Evolutionary conservation across 2,329 filamentous ascomycete species (phyloP).

Genomic region (Davidsoniella virescens): DNA sequence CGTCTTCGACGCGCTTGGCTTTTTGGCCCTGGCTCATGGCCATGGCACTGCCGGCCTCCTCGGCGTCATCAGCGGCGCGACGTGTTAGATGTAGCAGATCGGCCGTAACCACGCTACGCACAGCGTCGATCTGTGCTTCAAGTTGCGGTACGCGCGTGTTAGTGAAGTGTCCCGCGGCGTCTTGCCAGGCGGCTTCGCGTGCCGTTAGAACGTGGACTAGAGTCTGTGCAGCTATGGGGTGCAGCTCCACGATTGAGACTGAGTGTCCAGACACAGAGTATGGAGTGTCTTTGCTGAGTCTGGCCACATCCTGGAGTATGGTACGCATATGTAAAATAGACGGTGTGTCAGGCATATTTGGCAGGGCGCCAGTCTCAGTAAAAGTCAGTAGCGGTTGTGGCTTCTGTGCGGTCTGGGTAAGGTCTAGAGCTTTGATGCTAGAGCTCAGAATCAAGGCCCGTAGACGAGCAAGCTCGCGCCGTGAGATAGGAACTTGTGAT

Average conservation of each 20-base stretch:
- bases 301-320: slow-evolving; percentile 29
- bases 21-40: slow-evolving; percentile 61
- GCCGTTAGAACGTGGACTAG: slow-evolving; percentile 30
- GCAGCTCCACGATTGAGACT: slow-evolving; percentile 28
- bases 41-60: slow-evolving; percentile 60
- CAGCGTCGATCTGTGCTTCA: slow-evolving; percentile 29
- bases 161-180: slow-evolving; percentile 41
- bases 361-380: slow-evolving; percentile 15
- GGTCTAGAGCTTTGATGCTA: slow-evolving; percentile 79
- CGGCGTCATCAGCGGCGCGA: slow-evolving; percentile 58
- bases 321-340: slow-evolving; percentile 10
- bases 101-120: slow-evolving; percentile 31
- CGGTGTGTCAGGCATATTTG: not conserved
- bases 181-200: slow-evolving; percentile 40
- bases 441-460: slow-evolving; percentile 62
- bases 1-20: slow-evolving; percentile 65
- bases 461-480: slow-evolving; percentile 66
- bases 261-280: slow-evolving; percentile 19
- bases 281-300: slow-evolving; percentile 21
- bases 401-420: slow-evolving; percentile 47
- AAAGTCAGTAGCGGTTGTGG: slow-evolving; percentile 24
- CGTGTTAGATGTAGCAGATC: slow-evolving; percentile 46
- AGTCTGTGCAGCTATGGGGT: slow-evolving; percentile 35
- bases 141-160: slow-evolving; percentile 26
- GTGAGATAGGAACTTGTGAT: slow-evolving; percentile 29